Base-by-base conservation (phyloP, 495 filamentous ascomycete species). In the Aspergillus affinis region DNA sequence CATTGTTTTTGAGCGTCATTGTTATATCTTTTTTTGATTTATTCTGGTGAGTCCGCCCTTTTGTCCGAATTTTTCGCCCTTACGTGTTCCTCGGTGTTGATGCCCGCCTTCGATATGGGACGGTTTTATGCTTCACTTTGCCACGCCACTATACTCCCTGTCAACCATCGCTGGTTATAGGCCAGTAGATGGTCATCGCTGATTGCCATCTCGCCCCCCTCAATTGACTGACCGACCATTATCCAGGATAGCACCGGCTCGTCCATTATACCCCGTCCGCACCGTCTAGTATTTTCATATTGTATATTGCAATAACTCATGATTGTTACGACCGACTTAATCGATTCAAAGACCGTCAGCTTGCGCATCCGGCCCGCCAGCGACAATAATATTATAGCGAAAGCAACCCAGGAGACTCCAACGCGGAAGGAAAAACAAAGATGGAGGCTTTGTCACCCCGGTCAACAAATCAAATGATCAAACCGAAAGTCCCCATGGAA, bases 361-460 rank as follows among this genome's bases (percentile, higher is more conserved):
- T 52, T 45, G 51, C n/a, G 51, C 50, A 51, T 62, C 61, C 41
- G 19, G 50, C 52, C 58, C 62, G 55, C 62, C 56, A 46, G 54
- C 51, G 51, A 58, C 64, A 52, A 67, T 68, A 60, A 62, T 69
- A 52, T 52, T 17, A 48, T 53, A 48, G 21, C 9, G 48, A 57
- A 41, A 36, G 44, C 15, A 51, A n/a, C 60, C 46, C 50, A 50
- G 27, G 13, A 26, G 23, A 32, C 49, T 54, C 32, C 59, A 51
- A 18, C 55, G n/a, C 55, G 48, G 46, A 21, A 47, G 17, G 21
- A 62, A 53, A 55, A 61, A 55, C 36, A 13, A 76, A 68, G 60
- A 87, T 89, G 82, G 88, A 90, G 69, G 86, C 89, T 17, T 74
- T 92, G 51, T 90, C 88, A 20, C 88, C 88, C 17, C 79, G 87